These are phyloP conservation scores for Phaeophleospora eucalypticola DNA, from an alignment of 2,329 filamentous ascomycete species.

Conservation along the genomic window DNA sequence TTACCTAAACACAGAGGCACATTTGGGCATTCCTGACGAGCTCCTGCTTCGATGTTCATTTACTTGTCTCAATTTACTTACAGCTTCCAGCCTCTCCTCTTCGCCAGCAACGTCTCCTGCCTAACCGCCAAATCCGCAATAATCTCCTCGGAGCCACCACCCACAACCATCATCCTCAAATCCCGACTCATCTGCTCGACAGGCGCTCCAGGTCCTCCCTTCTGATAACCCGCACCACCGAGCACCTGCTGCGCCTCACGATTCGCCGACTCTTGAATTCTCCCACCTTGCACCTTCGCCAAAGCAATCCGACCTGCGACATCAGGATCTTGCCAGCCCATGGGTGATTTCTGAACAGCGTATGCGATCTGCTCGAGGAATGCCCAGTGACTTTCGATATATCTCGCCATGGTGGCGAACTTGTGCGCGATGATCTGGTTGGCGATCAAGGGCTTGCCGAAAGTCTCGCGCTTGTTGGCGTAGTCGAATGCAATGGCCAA, in stretches of 20 bases:
- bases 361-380: slow-evolving; percentile 32
- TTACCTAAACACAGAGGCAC: too few species aligned
- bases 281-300: slow-evolving; percentile 50
- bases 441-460: slow-evolving; percentile 32
- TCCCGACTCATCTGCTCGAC: slow-evolving; percentile 54
- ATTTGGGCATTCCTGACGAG: too few species aligned
- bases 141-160: slow-evolving; percentile 34
- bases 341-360: slow-evolving; percentile 27
- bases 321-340: slow-evolving; percentile 33
- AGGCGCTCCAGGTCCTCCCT: slow-evolving; percentile 47
- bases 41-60: too few species aligned
- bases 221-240: slow-evolving; percentile 51
- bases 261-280: slow-evolving; percentile 51
- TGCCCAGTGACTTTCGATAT: slow-evolving; percentile 32
- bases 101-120: slow-evolving; percentile 33
- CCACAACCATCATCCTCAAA: slow-evolving; percentile 45
- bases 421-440: slow-evolving; percentile 34
- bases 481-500: slow-evolving; percentile 29
- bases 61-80: slow-evolving; percentile 17
- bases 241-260: slow-evolving; percentile 55
- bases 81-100: slow-evolving; percentile 44
- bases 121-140: slow-evolving; percentile 33
- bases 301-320: slow-evolving; percentile 52
- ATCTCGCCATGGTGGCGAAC: slow-evolving; percentile 30
- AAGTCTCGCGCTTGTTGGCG: slow-evolving; percentile 32